phyloP scores from a whole-genome alignment of 2,329 filamentous ascomycete species.

The Microdochium nivale region DNA sequence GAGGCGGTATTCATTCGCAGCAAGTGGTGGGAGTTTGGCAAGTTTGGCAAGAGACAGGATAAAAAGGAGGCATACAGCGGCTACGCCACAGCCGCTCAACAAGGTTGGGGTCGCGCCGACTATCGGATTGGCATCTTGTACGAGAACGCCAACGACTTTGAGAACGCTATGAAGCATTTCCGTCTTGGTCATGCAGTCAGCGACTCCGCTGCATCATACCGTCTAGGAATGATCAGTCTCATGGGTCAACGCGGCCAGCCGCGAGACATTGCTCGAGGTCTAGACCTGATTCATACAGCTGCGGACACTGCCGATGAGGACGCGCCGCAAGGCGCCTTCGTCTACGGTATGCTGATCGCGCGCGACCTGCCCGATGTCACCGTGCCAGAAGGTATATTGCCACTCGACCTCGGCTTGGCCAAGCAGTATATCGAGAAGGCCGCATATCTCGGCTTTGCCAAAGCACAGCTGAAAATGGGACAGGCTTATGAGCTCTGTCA shows the following conservation, averaged over 20 bases:
- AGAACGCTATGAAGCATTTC: constrained; percentile 88
- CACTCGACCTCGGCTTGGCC: constrained; percentile 63
- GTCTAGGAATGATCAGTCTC: constrained; percentile 95
- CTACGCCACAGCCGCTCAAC: constrained; percentile 78
- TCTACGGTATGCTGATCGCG: constrained; percentile 89
- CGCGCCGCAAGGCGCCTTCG: constrained; percentile 89
- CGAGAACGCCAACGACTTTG: constrained; percentile 86
- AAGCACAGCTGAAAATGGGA: constrained; percentile 95
- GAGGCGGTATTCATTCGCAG: constrained; percentile 90
- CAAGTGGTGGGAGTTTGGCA: constrained; percentile 97
- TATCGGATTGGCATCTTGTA: constrained; percentile 98
- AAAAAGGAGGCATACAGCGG: constrained; percentile 89
- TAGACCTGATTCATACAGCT: constrained; percentile 75
- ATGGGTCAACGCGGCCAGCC: constrained; percentile 86
- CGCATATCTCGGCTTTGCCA: constrained; percentile 89
- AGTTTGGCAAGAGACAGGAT: constrained; percentile 83
- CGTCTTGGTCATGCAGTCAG: constrained; percentile 67
- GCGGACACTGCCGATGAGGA: constrained; percentile 91
- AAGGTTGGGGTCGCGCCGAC: constrained; percentile 80
- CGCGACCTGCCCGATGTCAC: constrained; percentile 85
- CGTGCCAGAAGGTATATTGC: constrained; percentile 62
- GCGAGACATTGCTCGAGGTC: constrained; percentile 68
- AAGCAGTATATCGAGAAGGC: constrained; percentile 92
- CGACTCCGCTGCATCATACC: constrained; percentile 80
- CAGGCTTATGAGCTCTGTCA: constrained; percentile 92